Evolutionary conservation across 2,329 filamentous ascomycete species (phyloP).

Genomic region (Ceratocystis lukuohia): DNA sequence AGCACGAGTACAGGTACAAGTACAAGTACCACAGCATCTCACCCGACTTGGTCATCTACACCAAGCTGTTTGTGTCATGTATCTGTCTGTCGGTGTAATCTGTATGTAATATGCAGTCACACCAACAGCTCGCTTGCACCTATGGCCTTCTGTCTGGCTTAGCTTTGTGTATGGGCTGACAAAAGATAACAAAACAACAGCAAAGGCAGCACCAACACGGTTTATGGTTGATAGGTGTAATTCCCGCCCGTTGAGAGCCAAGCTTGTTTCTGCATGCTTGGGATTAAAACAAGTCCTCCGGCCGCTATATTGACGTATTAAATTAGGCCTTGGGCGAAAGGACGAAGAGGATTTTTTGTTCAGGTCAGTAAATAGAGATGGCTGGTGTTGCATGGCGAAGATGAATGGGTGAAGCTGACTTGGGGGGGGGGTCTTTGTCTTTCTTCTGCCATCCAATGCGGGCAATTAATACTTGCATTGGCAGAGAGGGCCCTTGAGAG

Average conservation of each 20-base stretch:
- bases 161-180: background rate
- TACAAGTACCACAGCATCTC: background rate
- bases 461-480: conserved; percentile 2
- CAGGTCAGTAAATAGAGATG: background rate
- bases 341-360: background rate
- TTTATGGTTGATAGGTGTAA: too few species aligned
- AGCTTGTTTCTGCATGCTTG: too few species aligned
- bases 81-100: background rate
- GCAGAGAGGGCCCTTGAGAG: background rate
- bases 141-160: background rate
- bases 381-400: background rate
- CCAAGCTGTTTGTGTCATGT: background rate
- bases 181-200: background rate
- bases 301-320: too few species aligned
- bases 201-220: too few species aligned
- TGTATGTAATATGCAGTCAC: background rate
- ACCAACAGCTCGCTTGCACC: background rate
- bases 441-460: background rate
- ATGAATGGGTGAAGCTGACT: background rate
- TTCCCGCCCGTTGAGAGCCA: too few species aligned
- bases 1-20: background rate
- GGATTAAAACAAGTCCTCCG: too few species aligned
- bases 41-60: background rate
- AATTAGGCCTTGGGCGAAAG: too few species aligned
- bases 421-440: background rate